Conservation (phyloP, 2,329 filamentous ascomycete genomes). For the Pezicula radicicola region DNA sequence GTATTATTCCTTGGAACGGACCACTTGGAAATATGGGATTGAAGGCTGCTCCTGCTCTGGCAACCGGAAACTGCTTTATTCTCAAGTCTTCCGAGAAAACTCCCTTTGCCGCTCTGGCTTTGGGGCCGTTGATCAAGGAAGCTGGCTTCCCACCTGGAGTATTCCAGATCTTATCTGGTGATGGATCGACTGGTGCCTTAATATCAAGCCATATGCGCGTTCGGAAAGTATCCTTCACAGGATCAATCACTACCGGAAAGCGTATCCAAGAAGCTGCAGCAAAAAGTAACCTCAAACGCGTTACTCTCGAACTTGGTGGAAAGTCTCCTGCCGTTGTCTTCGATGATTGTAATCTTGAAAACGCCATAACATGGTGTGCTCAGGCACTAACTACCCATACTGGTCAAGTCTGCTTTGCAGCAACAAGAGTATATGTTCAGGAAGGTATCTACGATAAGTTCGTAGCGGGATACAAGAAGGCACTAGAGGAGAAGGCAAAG, state of each 20-base stretch:
- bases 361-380: conserved; percentile 41
- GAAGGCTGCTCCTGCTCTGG: conserved; percentile 59
- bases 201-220: conserved; percentile 35
- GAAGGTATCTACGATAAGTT: conserved; percentile 56
- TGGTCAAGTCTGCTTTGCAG: conserved; percentile 74
- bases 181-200: conserved; percentile 34
- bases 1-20: conserved; percentile 58
- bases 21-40: conserved; percentile 43
- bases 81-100: conserved; percentile 63
- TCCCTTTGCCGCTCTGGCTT: conserved; percentile 50
- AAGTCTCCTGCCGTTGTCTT: conserved; percentile 41
- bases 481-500: conserved; percentile 53
- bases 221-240: conserved; percentile 38
- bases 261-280: conserved; percentile 37
- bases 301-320: conserved; percentile 40
- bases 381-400: conserved; percentile 63
- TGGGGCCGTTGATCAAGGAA: conserved; percentile 29
- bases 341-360: conserved; percentile 39
- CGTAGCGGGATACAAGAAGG: conserved; percentile 53
- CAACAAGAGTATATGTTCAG: conserved; percentile 68
- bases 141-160: conserved; percentile 34
- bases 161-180: conserved; percentile 37
- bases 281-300: conserved; percentile 37
- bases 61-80: conserved; percentile 56
- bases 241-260: conserved; percentile 33